These are phyloP conservation scores for Phytophthora syringae DNA, from an alignment of 352 stramenopile genomes.

Conservation along the genomic window DNA sequence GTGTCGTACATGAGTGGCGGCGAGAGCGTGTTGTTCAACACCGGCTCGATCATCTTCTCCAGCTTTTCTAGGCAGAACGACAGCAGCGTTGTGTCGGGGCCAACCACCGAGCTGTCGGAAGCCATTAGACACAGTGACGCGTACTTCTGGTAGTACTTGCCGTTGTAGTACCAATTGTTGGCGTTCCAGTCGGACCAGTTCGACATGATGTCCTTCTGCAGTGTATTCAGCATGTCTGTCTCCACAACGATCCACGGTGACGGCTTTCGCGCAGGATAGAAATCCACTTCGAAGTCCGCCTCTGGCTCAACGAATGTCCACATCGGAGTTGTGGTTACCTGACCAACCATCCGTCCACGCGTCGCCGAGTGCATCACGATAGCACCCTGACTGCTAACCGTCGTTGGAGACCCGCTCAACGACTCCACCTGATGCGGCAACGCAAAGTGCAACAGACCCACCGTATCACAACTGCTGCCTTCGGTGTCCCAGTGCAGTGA, in stretches of 20 bases:
- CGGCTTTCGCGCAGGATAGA: constrained; percentile 48
- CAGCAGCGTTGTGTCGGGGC: constrained; percentile 48
- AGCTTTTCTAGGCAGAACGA: constrained; percentile 55
- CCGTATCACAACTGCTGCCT: constrained; percentile 41
- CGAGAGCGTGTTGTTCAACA: constrained; percentile 54
- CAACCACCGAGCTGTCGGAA: constrained; percentile 41
- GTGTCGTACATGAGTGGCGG: constrained; percentile 63
- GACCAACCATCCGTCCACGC: constrained; percentile 48
- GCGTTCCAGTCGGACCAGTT: constrained; percentile 48
- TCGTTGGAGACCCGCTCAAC: constrained; percentile 17
- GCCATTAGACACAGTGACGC: constrained; percentile 70
- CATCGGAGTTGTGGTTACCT: constrained; percentile 38
- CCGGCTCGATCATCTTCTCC: constrained; percentile 47
- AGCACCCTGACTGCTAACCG: constrained; percentile 16
- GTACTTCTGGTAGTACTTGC: constrained; percentile 75
- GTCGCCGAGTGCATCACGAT: constrained; percentile 54
- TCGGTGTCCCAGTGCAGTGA: constrained; percentile 64
- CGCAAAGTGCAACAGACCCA: constrained; percentile 62
- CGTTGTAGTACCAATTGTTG: constrained; percentile 70
- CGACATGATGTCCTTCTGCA: constrained; percentile 51
- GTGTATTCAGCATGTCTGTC: constrained; percentile 38
- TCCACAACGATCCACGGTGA: constrained; percentile 28
- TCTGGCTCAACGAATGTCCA: constrained; percentile 54
- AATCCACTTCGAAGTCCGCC: constrained; percentile 46
- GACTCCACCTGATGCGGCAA: constrained; percentile 58